Conservation (phyloP, 108 stramenopile genomes). For the Craspedostauros australis region DNA sequence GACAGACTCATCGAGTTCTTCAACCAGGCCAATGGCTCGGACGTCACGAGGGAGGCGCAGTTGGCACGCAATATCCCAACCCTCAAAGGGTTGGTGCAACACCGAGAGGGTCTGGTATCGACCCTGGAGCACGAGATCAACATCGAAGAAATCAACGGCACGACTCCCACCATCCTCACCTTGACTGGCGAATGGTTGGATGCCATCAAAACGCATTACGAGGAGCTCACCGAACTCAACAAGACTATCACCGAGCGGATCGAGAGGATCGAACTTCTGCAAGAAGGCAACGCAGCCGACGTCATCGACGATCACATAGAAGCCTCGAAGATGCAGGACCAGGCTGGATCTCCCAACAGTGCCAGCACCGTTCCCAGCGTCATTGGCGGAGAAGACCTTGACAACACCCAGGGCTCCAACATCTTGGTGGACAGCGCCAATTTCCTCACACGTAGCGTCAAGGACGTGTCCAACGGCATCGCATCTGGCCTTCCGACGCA, state of each 20-base stretch:
- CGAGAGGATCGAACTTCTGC: conserved; percentile 13
- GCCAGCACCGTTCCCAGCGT: no score
- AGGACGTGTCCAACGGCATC: no score
- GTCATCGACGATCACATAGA: background rate
- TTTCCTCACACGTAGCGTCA: no score
- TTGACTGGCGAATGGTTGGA: conserved; percentile 14
- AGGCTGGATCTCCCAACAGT: no score
- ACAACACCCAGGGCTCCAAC: no score
- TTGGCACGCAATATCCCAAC: conserved; percentile 42
- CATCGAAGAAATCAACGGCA: conserved; percentile 31
- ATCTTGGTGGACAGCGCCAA: no score
- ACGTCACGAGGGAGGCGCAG: conserved; percentile 25
- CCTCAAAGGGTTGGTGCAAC: conserved; percentile 30
- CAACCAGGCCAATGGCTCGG: conserved; percentile 14
- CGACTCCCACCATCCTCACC: conserved; percentile 21
- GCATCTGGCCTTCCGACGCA: no score
- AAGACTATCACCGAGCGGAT: conserved; percentile 14
- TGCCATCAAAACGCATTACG: conserved; percentile 12
- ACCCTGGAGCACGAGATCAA: conserved; percentile 59
- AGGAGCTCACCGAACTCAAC: conserved; percentile 32
- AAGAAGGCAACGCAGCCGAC: background rate
- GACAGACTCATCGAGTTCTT: conserved; percentile 38
- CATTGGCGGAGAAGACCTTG: no score
- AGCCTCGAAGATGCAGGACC: no score
- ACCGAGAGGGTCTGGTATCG: conserved; percentile 35